Evolutionary conservation across 345 rosid species (phyloP), one percentile per base, ranked within the genome.

Genomic region (Brassica nigra): DNA sequence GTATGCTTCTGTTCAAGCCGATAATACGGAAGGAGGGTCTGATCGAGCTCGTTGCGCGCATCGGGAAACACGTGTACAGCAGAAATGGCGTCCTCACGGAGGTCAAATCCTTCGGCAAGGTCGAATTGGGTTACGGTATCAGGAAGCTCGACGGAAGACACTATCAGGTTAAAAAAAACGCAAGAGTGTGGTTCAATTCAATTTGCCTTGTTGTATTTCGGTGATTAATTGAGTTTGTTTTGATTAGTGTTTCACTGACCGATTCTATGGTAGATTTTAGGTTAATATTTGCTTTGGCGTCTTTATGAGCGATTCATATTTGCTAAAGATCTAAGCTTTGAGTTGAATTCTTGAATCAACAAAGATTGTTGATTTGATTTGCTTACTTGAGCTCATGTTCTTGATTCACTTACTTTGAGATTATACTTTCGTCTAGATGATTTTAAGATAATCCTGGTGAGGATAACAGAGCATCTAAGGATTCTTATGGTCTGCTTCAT

Each of bases 91-190:
- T 94, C 18, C 71, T 94, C 75, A 89, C 97, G 5, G 91, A 89
- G 12, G 52, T 92, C 47, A 87, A 85, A 80, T 89, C 93, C 28
- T 89, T 87, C 57, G 95, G 97, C 30, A 82, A 78, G 0, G 81
- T 94, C 76, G 89, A 92, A 64, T 82, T 92, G 84, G 98, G 97
- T 20, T 94, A 94, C 75, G 97, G 98, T 66, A 88, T 94, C 81
- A 85, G 73, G 85, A 92, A 92, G 84, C 97, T 90, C 42, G 96
- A 92, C 72, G 95, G 93, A 18, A 83, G 90, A 75, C 83, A 82
- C 76, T 87, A 62, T 68, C 93, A 92, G 97, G 97, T 90, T 7
- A 8, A 2, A 8, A 8, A 8, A 72, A 31, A 30, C 5, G 33
- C 33, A 39, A 1, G 27, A 23, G 27, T 23, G 27, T 36, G 15